phyloP scores from a whole-genome alignment of 805 yeast species.

The Wickerhamiella vanderwaltii region DNA sequence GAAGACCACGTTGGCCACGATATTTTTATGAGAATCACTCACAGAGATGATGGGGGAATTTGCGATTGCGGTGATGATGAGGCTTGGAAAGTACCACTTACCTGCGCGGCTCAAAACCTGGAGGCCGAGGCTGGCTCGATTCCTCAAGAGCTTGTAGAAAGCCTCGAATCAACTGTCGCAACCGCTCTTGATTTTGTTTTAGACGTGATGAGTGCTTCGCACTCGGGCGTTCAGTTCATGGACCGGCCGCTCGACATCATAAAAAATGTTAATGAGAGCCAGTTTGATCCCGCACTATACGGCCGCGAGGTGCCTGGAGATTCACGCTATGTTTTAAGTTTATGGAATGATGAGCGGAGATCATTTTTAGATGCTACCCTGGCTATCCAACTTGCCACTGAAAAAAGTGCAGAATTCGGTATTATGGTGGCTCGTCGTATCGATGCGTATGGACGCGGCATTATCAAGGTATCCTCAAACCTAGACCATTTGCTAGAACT shows the following conservation, averaged over 20 bases:
- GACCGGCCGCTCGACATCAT: constrained; percentile 21
- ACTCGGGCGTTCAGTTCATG: constrained; percentile 21
- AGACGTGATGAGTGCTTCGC: constrained; percentile 34
- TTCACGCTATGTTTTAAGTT: constrained; percentile 40
- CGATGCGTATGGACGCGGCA: constrained; percentile 54
- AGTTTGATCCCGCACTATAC: constrained; percentile 35
- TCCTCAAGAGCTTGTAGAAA: constrained; percentile 13
- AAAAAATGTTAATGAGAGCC: constrained; percentile 26
- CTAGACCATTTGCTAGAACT: constrained; percentile 39
- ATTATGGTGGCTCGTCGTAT: constrained; percentile 57
- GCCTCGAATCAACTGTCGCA: constrained; percentile 35
- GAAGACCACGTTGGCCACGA: constrained; percentile 63
- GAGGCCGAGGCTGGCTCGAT: constrained; percentile 9
- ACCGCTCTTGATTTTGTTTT: constrained; percentile 45
- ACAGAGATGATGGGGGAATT: constrained; percentile 57
- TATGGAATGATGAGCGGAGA: constrained; percentile 71
- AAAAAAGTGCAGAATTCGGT: constrained; percentile 52
- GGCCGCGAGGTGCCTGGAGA: constrained; percentile 34
- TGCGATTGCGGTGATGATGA: constrained; percentile 87
- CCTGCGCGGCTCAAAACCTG: constrained; percentile 36
- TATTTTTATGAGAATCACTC: constrained; percentile 47
- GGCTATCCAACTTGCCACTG: constrained; percentile 50
- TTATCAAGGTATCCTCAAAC: constrained; percentile 47
- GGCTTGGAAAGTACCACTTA: constrained; percentile 51
- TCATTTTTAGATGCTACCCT: constrained; percentile 65